Evolutionary conservation across 495 filamentous ascomycete species (phyloP).

Genomic region (Penicillium paradoxum): DNA sequence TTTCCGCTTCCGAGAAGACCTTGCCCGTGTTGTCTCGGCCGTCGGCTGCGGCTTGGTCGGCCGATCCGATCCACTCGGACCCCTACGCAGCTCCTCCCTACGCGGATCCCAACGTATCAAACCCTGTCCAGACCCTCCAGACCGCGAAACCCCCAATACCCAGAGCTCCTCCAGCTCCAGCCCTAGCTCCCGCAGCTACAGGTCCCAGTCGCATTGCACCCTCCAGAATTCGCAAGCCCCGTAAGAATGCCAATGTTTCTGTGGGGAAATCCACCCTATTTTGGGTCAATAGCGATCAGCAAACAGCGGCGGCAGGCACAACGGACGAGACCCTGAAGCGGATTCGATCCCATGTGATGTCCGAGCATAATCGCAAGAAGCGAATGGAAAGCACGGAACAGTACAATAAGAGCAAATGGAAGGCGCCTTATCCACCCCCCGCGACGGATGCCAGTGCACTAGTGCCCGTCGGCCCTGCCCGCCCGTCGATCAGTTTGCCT

Average conservation of each 20-base stretch:
- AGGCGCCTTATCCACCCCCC: conserved; percentile 37
- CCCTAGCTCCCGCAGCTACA: conserved; percentile 2
- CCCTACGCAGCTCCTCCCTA: neutral
- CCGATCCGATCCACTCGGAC: conserved; percentile 15
- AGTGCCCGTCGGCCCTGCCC: conserved; percentile 8
- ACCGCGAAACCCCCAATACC: neutral
- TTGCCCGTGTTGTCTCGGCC: conserved; percentile 27
- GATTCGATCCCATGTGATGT: conserved; percentile 49
- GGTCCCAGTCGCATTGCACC: conserved; percentile 23
- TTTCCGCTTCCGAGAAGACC: conserved; percentile 21
- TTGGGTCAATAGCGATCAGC: conserved; percentile 43
- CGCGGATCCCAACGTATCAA: neutral
- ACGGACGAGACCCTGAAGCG: conserved; percentile 45
- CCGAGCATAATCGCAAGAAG: conserved; percentile 48
- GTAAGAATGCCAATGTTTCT: conserved; percentile 34
- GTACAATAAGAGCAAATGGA: conserved; percentile 45
- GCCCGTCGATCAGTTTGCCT: conserved; percentile 9
- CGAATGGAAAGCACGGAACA: conserved; percentile 40
- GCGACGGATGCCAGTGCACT: conserved; percentile 24
- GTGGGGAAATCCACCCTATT: conserved; percentile 40
- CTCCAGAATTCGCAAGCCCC: conserved; percentile 38
- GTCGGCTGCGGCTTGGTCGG: conserved; percentile 12
- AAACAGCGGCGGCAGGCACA: conserved; percentile 37
- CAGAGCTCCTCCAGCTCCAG: neutral
- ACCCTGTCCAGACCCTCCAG: neutral